Evolutionary conservation across 2,329 filamentous ascomycete species (phyloP), one percentile per base, ranked within the genome.

Genomic region (Mycogone perniciosa): DNA sequence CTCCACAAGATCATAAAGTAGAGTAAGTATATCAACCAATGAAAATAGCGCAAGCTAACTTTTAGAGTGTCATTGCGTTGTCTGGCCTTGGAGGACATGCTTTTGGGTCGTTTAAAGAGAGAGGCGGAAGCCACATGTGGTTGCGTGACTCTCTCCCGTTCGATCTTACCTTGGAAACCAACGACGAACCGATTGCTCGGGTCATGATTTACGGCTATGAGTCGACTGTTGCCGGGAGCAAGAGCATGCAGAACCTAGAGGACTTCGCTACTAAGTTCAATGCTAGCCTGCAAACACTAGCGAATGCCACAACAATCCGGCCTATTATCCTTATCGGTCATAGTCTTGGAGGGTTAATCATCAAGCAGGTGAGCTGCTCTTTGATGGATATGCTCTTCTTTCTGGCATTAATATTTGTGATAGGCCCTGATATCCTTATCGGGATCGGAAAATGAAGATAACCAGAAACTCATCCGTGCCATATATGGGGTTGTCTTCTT

Each of bases 31-130:
- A 3, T 30, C n/a, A 11, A 35, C 13, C 11, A 30, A 42, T 11
- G 10, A 26, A 27, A 11, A n/a, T 45, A 13, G 27, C 7, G 4
- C 43, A 10, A 3, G 9, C 41, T 46, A 46, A 50, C 7, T 11
- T n/a, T 20, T 7, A 5, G 4, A 57, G 50, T 31, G 35, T 57
- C 5, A 37, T 58, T 26, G 47, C 52, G 3, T 27, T 54, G 7
- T 53, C 50, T n/a, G 62, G 60, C 1, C 54, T 65, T 8, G 60
- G 59, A 26, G 56, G 59, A 8, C 61, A 65, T 48, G 62, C 62
- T 2, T 67, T 60, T 38, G 60, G 57, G 4, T 67, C 64, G 2
- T 67, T 66, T 51, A 63, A 63, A 51, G 59, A 61, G 27, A 54
- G 50, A 35, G 55, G 45, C 7, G 58, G 59, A 7, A 9, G 31